These are phyloP conservation scores for Triticum aestivum DNA, from an alignment of 176 grass and related monocot species.

Conservation along the genomic window IWGSC_CS_RefSeq_v2.1 NC_057800.1:1500221-1500720, in stretches of 20 bases:
- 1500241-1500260: constrained; percentile 88
- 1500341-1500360: constrained; percentile 80
- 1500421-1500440: too few species aligned
- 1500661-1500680: background rate
- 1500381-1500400: constrained; percentile 48
- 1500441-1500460: too few species aligned
- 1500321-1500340: constrained; percentile 67
- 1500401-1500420: background rate
- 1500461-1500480: too few species aligned
- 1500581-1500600: background rate
- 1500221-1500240: constrained; percentile 79
- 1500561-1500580: background rate
- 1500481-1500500: too few species aligned
- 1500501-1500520: too few species aligned
- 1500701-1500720: constrained; percentile 91
- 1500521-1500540: too few species aligned
- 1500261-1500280: constrained; percentile 82
- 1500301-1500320: constrained; percentile 86
- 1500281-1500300: constrained; percentile 85
- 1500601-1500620: background rate
- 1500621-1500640: too few species aligned
- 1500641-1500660: background rate
- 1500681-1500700: constrained; percentile 57
- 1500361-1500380: constrained; percentile 78
- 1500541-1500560: background rate